These are phyloP conservation scores for Raphidocelis subcapitata DNA, from an alignment of 139 green algal genomes.

Conservation along the genomic window DNA sequence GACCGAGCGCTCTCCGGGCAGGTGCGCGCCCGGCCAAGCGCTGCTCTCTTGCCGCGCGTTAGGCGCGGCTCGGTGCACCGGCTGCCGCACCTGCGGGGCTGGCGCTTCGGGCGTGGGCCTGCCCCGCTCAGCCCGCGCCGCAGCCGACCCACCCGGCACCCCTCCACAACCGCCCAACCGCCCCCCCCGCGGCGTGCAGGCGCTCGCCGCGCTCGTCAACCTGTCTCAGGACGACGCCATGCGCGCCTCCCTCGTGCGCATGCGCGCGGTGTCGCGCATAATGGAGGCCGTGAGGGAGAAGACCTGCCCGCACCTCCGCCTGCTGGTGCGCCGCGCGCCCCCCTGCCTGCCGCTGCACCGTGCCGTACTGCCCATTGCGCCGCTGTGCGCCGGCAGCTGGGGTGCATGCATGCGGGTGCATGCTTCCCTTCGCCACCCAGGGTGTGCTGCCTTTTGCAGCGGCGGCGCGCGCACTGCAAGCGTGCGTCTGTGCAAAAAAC, in stretches of 20 bases:
- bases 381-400: not conserved
- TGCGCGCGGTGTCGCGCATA: conserved; percentile 32
- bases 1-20: conserved; percentile 1
- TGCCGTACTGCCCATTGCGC: not conserved
- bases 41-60: too few species aligned
- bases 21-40: not conserved
- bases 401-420: not conserved
- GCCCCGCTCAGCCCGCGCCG: too few species aligned
- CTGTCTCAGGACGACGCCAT: conserved; percentile 48
- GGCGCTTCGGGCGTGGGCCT: too few species aligned
- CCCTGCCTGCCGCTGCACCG: too few species aligned
- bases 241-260: conserved; percentile 40
- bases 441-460: too few species aligned
- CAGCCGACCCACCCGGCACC: too few species aligned
- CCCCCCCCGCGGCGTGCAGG: too few species aligned
- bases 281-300: conserved; percentile 69
- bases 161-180: too few species aligned
- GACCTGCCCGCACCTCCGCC: conserved; percentile 35
- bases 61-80: not conserved
- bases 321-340: conserved; percentile 66
- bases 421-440: too few species aligned
- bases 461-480: too few species aligned
- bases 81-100: too few species aligned
- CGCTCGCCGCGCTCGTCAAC: conserved; percentile 69
- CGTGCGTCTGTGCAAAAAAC: too few species aligned